A percentile compares a stretch with the other conserved stretches of the same genome.
Conservation (phyloP, 148 eudicot genomes). For the Polygonum aviculare region DNA sequence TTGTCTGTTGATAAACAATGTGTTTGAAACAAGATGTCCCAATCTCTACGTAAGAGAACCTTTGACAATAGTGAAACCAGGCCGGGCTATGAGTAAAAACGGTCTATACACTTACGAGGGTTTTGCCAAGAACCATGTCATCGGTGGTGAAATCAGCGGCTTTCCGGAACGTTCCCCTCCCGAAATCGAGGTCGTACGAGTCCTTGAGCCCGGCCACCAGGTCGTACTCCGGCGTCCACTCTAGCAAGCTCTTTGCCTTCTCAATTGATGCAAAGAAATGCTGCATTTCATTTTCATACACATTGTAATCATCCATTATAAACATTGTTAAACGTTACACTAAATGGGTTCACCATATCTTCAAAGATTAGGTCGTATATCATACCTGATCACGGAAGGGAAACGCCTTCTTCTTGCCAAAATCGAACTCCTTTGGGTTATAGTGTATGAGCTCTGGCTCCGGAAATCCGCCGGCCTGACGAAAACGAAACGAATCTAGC, state of each 20-base stretch:
- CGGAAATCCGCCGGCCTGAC: slow-evolving; percentile 92
- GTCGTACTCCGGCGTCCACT: slow-evolving; percentile 73
- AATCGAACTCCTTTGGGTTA: slow-evolving; percentile 88
- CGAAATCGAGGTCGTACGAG: slow-evolving; percentile 90
- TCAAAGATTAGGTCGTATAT: not conserved
- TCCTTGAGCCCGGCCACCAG: slow-evolving; percentile 78
- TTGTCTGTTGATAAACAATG: too few species aligned
- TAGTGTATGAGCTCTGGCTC: slow-evolving; percentile 93
- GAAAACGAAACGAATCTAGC: not conserved
- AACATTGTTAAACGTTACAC: too few species aligned
- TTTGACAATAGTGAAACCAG: too few species aligned
- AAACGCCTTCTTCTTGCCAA: slow-evolving; percentile 92
- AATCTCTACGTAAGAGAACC: too few species aligned
- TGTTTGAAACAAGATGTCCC: too few species aligned
- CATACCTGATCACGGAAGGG: slow-evolving; percentile 99
- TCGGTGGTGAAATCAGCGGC: slow-evolving; percentile 90
- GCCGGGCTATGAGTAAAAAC: too few species aligned
- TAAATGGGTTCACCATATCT: not conserved
- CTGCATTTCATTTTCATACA: slow-evolving; percentile 32
- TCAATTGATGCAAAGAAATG: slow-evolving; percentile 95
- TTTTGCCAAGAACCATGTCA: slow-evolving; percentile 85
- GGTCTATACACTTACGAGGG: slow-evolving; percentile 27
- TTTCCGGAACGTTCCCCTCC: slow-evolving; percentile 88
- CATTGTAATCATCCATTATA: too few species aligned
- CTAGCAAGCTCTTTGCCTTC: slow-evolving; percentile 77